Evolutionary conservation across 371 early-diverging fungal species (phyloP), one percentile per base, ranked within the genome.

Genomic region (Rhizopus sp.): DNA sequence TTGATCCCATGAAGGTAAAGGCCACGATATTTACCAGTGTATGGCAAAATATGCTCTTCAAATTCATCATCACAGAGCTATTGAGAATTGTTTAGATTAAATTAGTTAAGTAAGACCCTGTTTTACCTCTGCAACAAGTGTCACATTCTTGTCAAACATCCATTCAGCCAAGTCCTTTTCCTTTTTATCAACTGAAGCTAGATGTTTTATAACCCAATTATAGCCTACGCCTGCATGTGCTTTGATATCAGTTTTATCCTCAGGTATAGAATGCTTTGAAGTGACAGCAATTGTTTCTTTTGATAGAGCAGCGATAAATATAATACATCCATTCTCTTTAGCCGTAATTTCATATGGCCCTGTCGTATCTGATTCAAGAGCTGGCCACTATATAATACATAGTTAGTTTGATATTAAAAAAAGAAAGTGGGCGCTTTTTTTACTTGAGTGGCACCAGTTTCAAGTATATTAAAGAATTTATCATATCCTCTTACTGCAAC

Each of bases 321-420:
- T 93, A 56, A 97, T 90, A 64, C 98, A 97, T 9, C 98, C 98
- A 64, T 97, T 96, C 64, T 97, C 97, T 73, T 97, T 97, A 38
- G 92, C 77, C 0, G 95, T 95, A 9, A 93, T 80, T 68, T 96
- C 92, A 63, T 91, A 97, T 1, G 98, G 98, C 0, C 93, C 94
- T 5, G 57, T 42, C 0, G 94, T 92, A 8, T 90, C 66, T 5
- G 44, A 54, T 34, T 73, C 67, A 12, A 96, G 68, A 31, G 70
- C 69, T 8, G 76, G 66, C 88, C 87, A 86, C 68, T 83, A 56
- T 29, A 45, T 5, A 45, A 38, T 30, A 53, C 8, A n/a, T n/a
- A 9, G 7, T 51, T 17, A 1, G 29, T 51, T 31, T 12, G 31
- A 13, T 15, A 32, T 5, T 9, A 16, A 49, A 13, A 13, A 38